Evolutionary conservation across 495 filamentous ascomycete genomes (phyloP), one percentile per base, ranked within the genome.

Genomic region (Thermothielavioides terrestris): DNA sequence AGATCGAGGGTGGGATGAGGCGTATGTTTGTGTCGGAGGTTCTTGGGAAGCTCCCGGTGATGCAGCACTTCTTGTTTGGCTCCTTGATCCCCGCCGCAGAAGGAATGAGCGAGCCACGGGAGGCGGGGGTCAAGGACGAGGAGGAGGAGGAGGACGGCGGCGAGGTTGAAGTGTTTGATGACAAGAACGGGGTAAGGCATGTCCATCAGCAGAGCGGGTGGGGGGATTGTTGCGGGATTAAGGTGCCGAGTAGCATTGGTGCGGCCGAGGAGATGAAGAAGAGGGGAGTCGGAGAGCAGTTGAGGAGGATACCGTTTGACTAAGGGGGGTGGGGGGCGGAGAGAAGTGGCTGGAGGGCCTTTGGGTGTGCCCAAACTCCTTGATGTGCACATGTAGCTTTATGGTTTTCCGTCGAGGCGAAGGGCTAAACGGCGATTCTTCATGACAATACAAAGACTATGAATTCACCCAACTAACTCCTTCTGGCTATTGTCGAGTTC

Each of bases 161-260:
- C 22, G 69, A 80, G 47, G 67, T 77, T 6, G 68, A 77, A 32
- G 75, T 83, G 20, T 68, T 62, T 44, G 79, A 79, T 68, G 73
- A 80, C 30, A 77, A 81, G 50, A 76, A 82, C 1, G 80, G 80
- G 62, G 78, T 69, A 34, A 83, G 91, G 66, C 79, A 84, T 49
- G 61, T 71, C 27, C 88, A 91, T 62, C 71, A 76, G 54, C 60
- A 61, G 45, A 77, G 69, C 42, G 83, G 81, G 50, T 99, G 92
- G 82, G 94, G 94, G 1, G 94, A 99, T 62, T 99, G 94, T 67
- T 99, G 92, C 59, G 94, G 92, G 30, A 99, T 99, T 69, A 94
- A 95, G 68, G 90, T 99, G 14, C 92, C 94, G 11, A 94, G 89
- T 61, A 88, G 85, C 37, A 76, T 96, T 54, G 92, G 88, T 23